Evolutionary conservation across 2,329 filamentous ascomycete genomes (phyloP).

Genomic region (Ophidiomyces ophidiicola): DNA sequence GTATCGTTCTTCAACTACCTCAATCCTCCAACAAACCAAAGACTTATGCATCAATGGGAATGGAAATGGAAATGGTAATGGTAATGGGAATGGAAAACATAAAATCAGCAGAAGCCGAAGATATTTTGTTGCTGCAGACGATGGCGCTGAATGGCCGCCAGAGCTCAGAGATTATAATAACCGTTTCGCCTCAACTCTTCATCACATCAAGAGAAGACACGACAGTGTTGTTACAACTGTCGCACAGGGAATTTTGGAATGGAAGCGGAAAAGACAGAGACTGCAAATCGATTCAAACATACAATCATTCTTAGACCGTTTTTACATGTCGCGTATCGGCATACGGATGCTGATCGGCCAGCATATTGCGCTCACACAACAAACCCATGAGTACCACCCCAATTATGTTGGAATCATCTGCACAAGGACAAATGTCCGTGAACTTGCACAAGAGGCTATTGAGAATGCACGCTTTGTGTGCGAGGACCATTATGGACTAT

Average conservation of each 20-base stretch:
- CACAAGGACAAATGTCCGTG: slow-evolving; percentile 92
- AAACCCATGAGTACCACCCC: slow-evolving; percentile 76
- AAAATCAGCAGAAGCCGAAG: slow-evolving; percentile 47
- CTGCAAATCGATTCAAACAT: slow-evolving; percentile 98
- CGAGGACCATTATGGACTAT: slow-evolving; percentile 95
- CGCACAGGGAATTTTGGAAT: slow-evolving; percentile 94
- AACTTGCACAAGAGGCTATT: slow-evolving; percentile 91
- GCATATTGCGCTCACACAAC: slow-evolving; percentile 92
- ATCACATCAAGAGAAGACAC: slow-evolving; percentile 90
- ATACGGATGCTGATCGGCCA: slow-evolving; percentile 99
- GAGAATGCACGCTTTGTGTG: slow-evolving; percentile 99
- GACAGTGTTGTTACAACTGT: slow-evolving; percentile 97
- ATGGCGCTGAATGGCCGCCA: slow-evolving; percentile 78
- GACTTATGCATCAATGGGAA: slow-evolving; percentile 32
- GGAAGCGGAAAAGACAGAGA: slow-evolving; percentile 88
- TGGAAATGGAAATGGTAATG: slow-evolving; percentile 36
- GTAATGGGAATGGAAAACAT: slow-evolving; percentile 36
- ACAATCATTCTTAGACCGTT: slow-evolving; percentile 92
- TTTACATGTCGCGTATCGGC: slow-evolving; percentile 99
- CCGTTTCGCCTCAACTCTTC: slow-evolving; percentile 73
- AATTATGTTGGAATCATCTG: slow-evolving; percentile 98
- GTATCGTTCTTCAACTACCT: slow-evolving; percentile 45
- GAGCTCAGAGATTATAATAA: slow-evolving; percentile 91
- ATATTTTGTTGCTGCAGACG: slow-evolving; percentile 89
- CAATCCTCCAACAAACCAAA: slow-evolving; percentile 33